Evolutionary conservation across 352 stramenopile genomes (phyloP).

Genomic region (Phytopythium mirpurense): DNA sequence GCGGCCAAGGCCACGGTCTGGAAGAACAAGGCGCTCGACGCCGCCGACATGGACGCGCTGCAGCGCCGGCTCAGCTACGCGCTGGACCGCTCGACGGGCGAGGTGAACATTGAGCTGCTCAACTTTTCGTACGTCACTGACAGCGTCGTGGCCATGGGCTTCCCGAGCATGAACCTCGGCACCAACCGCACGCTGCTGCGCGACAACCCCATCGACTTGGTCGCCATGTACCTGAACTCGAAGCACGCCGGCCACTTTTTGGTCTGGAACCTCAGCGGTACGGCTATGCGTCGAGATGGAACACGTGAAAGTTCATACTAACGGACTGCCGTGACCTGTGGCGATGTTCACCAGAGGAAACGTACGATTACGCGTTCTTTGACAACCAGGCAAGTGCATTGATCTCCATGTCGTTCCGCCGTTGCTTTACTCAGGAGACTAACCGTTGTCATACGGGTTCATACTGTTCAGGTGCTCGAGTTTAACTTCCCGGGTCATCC

Average conservation of each 20-base stretch:
- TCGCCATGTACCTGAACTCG: slow-evolving; percentile 93
- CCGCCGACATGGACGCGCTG: slow-evolving; percentile 82
- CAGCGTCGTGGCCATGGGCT: slow-evolving; percentile 88
- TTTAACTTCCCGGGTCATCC: slow-evolving; percentile 97
- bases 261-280: slow-evolving; percentile 96
- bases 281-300: not conserved
- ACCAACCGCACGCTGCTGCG: slow-evolving; percentile 69
- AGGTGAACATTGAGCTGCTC: slow-evolving; percentile 82
- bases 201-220: slow-evolving; percentile 88
- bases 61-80: slow-evolving; percentile 76
- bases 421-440: not conserved
- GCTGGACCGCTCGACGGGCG: slow-evolving; percentile 67
- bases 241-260: slow-evolving; percentile 95
- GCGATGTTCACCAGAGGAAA: slow-evolving; percentile 73
- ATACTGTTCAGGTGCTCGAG: slow-evolving; percentile 69
- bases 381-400: slow-evolving; percentile 75
- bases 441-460: not conserved
- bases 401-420: not conserved
- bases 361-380: slow-evolving; percentile 92
- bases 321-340: not conserved
- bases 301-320: not conserved
- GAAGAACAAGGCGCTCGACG: slow-evolving; percentile 73
- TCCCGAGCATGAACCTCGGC: slow-evolving; percentile 84
- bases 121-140: slow-evolving; percentile 91
- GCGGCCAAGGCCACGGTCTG: slow-evolving; percentile 63